Percentiles rank a stretch among this genome's conserved stretches.
Evolutionary conservation across 106 monocot genomes (phyloP).

Genomic region (Platanthera zijinensis): DNA sequence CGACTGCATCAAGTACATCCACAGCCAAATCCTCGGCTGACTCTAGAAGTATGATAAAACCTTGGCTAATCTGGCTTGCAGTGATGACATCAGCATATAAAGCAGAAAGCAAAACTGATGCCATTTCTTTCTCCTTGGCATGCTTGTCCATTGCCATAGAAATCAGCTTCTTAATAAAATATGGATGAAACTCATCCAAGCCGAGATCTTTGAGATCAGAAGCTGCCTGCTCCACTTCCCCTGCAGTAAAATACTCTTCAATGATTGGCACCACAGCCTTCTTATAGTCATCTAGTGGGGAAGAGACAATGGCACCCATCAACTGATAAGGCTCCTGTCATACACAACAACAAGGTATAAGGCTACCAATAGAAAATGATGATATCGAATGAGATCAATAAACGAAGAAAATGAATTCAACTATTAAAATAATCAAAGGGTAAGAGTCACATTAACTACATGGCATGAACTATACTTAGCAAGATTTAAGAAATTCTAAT

Average conservation of each 20-base stretch:
- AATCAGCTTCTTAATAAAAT: conserved; percentile 85
- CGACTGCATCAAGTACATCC: conserved; percentile 80
- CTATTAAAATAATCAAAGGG: neutral
- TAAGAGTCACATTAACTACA: neutral
- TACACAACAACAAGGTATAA: neutral
- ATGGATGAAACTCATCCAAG: conserved; percentile 61
- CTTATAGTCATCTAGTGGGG: conserved; percentile 75
- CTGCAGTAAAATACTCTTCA: conserved; percentile 88
- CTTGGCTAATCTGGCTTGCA: conserved; percentile 59
- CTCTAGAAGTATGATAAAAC: conserved; percentile 75
- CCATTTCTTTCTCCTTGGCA: conserved; percentile 98
- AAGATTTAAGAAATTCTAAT: neutral
- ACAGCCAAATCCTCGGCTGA: conserved; percentile 80
- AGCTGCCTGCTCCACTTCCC: conserved; percentile 68
- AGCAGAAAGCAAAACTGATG: conserved; percentile 81
- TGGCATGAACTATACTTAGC: neutral
- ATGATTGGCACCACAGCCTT: conserved; percentile 56
- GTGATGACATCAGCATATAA: conserved; percentile 71
- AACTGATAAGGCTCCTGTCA: conserved; percentile 85
- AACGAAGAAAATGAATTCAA: neutral
- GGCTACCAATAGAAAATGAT: neutral
- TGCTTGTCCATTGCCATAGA: conserved; percentile 94
- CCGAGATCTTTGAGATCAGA: conserved; percentile 76
- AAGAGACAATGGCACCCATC: conserved; percentile 49
- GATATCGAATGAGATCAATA: neutral